phyloP scores from a whole-genome alignment of 2,329 filamentous ascomycete species.

The Fusarium falciforme region DNA sequence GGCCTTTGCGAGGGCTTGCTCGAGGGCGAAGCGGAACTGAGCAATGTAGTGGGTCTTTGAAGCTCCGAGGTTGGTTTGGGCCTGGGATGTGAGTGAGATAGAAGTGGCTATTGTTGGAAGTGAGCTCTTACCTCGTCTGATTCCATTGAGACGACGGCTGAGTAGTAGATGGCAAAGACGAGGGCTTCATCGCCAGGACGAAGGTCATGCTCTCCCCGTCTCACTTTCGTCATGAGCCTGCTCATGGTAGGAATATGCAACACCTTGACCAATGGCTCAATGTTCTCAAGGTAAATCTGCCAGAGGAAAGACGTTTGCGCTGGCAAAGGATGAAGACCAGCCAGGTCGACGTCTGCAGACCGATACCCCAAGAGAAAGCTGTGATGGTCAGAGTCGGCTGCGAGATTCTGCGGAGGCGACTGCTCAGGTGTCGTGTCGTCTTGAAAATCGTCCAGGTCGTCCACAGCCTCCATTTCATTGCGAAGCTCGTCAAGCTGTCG shows the following conservation, averaged over 20 bases:
- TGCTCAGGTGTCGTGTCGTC: constrained; percentile 34
- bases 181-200: constrained; percentile 31
- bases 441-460: constrained; percentile 16
- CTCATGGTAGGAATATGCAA: constrained; percentile 35
- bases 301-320: constrained; percentile 27
- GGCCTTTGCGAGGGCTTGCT: constrained; percentile 35
- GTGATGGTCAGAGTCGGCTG: constrained; percentile 19
- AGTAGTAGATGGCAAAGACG: constrained; percentile 35
- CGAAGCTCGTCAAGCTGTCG: constrained; percentile 29
- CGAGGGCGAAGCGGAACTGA: constrained; percentile 37
- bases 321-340: constrained; percentile 28
- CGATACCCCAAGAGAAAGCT: constrained; percentile 36
- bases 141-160: constrained; percentile 27
- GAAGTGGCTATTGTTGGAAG: background rate
- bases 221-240: constrained; percentile 29
- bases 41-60: constrained; percentile 28
- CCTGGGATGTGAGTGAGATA: constrained; percentile 9
- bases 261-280: constrained; percentile 34
- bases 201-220: constrained; percentile 26
- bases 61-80: constrained; percentile 28
- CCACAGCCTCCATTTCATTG: constrained; percentile 29
- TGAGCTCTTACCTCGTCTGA: constrained; percentile 16
- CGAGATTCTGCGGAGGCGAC: constrained; percentile 20
- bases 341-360: constrained; percentile 25
- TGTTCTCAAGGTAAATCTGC: constrained; percentile 36